Percentiles rank a stretch among this genome's conserved stretches.
These are phyloP conservation scores for Mycosphaerella sp. DNA, from an alignment of 2,329 filamentous ascomycete species.

Conservation along the genomic window DNA sequence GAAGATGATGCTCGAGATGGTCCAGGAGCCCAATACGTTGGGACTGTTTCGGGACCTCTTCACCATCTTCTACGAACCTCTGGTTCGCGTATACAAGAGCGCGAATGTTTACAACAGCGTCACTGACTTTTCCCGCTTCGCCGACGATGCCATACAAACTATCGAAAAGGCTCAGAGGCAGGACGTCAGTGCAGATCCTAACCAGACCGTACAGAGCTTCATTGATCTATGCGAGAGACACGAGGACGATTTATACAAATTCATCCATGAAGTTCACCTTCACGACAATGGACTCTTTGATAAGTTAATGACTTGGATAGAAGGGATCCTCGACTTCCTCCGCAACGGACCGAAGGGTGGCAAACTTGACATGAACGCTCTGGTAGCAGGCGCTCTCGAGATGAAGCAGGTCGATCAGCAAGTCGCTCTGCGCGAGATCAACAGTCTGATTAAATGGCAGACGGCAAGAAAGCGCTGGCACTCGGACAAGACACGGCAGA, in stretches of 20 bases:
- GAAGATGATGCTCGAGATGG: slow-evolving; percentile 90
- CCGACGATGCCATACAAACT: slow-evolving; percentile 86
- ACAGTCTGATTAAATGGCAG: slow-evolving; percentile 86
- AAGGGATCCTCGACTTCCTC: slow-evolving; percentile 89
- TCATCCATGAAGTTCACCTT: slow-evolving; percentile 93
- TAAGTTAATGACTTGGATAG: slow-evolving; percentile 94
- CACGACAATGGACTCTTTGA: slow-evolving; percentile 97
- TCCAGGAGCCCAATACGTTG: slow-evolving; percentile 96
- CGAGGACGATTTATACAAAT: slow-evolving; percentile 97
- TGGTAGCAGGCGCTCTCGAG: slow-evolving; percentile 75
- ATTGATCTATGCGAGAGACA: slow-evolving; percentile 94
- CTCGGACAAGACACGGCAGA: slow-evolving; percentile 92
- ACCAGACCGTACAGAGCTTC: slow-evolving; percentile 96
- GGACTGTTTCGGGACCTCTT: slow-evolving; percentile 93
- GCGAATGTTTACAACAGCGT: slow-evolving; percentile 97
- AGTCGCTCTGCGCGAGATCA: slow-evolving; percentile 71
- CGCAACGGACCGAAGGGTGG: slow-evolving; percentile 75
- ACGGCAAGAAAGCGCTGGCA: slow-evolving; percentile 97
- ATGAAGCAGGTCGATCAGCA: slow-evolving; percentile 62
- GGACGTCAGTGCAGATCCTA: slow-evolving; percentile 90
- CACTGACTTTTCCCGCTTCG: slow-evolving; percentile 88
- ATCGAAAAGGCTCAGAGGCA: slow-evolving; percentile 61
- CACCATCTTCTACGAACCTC: slow-evolving; percentile 96
- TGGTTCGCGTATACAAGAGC: slow-evolving; percentile 96
- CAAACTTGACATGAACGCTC: slow-evolving; percentile 86